Evolutionary conservation across 768 basidiomycete species (phyloP).

Genomic region (Lactarius deliciosus): DNA sequence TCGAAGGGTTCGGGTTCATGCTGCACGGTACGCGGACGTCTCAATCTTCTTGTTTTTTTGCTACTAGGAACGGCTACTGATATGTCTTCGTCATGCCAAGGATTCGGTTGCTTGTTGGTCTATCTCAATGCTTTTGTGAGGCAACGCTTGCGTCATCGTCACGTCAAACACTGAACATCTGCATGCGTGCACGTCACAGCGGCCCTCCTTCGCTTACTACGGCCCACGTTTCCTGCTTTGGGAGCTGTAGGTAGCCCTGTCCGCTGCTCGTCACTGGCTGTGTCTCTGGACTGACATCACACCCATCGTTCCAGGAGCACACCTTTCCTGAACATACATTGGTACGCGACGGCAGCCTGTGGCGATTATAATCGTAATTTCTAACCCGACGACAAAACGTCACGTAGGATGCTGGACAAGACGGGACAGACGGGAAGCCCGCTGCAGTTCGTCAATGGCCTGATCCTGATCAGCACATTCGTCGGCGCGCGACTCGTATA

Average conservation of each 20-base stretch:
- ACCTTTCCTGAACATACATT: conserved; percentile 85
- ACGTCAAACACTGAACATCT: not conserved
- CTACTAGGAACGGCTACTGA: not conserved
- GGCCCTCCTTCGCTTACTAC: conserved; percentile 77
- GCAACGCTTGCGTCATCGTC: conserved; percentile 33
- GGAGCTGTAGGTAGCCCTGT: conserved; percentile 57
- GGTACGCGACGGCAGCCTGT: conserved; percentile 45
- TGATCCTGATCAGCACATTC: conserved; percentile 65
- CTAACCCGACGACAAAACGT: not conserved
- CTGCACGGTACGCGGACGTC: conserved; percentile 55
- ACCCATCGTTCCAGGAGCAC: conserved; percentile 54
- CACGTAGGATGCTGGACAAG: conserved; percentile 74
- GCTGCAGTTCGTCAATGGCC: conserved; percentile 70
- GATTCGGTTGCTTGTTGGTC: conserved; percentile 60
- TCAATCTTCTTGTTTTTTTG: not conserved
- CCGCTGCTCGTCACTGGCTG: not conserved
- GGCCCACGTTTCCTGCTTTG: conserved; percentile 76
- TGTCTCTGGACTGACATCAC: not conserved
- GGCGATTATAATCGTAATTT: not conserved
- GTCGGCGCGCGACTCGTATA: conserved; percentile 69
- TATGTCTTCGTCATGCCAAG: conserved; percentile 35
- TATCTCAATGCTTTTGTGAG: conserved; percentile 68
- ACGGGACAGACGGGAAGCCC: conserved; percentile 65
- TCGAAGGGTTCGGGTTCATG: conserved; percentile 70
- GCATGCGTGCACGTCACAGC: conserved; percentile 32